Evolutionary conservation across 805 yeast species (phyloP).

Genomic region (Hanseniaspora singularis): DNA sequence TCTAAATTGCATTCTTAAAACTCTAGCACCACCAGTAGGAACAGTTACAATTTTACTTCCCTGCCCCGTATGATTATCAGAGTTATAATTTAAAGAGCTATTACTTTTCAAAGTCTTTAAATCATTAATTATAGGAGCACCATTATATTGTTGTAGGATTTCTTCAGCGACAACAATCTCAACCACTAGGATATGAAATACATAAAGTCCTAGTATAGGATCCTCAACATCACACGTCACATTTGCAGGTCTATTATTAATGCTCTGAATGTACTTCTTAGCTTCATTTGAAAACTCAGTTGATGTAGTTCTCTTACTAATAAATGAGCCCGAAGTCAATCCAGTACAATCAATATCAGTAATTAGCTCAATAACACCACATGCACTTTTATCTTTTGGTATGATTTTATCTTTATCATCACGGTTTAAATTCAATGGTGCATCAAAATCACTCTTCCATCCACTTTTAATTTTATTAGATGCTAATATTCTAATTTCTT

Average conservation of each 20-base stretch:
- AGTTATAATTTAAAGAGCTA: slow-evolving; percentile 10
- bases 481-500: slow-evolving; percentile 61
- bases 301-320: slow-evolving; percentile 36
- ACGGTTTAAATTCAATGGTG: neutral
- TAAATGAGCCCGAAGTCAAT: slow-evolving; percentile 42
- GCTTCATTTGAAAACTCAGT: slow-evolving; percentile 23
- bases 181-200: slow-evolving; percentile 62
- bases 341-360: slow-evolving; percentile 55
- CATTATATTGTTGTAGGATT: slow-evolving; percentile 35
- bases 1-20: slow-evolving; percentile 86
- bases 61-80: too few relatives aligned
- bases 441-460: slow-evolving; percentile 79
- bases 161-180: slow-evolving; percentile 96
- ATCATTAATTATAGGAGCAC: slow-evolving; percentile 22
- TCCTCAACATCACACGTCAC: slow-evolving; percentile 74
- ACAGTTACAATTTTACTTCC: slow-evolving; percentile 41
- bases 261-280: slow-evolving; percentile 26
- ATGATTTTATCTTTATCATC: neutral
- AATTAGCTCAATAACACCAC: slow-evolving; percentile 69
- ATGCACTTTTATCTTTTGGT: slow-evolving; percentile 30
- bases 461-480: slow-evolving; percentile 79
- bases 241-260: slow-evolving; percentile 25
- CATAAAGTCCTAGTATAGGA: slow-evolving; percentile 63
- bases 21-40: slow-evolving; percentile 92
- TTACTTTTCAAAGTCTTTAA: neutral